Evolutionary conservation across 176 grass and related monocot genomes (phyloP).

Genomic region (Cenchrus americanus): DNA sequence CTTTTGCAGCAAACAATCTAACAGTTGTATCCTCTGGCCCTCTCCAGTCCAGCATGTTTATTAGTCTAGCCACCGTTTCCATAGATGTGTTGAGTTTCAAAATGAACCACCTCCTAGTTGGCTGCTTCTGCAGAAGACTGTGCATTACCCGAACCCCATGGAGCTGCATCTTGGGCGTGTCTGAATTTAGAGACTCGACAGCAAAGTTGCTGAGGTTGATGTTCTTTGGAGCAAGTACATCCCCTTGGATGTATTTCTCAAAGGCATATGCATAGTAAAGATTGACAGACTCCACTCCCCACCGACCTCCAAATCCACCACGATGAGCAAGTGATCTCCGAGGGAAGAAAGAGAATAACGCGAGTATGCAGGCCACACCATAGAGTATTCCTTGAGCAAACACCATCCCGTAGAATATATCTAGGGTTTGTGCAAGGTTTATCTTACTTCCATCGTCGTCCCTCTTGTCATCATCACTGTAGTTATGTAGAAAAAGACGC

Average conservation of each 20-base stretch:
- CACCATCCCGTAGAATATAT: constrained; percentile 29
- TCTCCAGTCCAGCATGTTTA: constrained; percentile 4
- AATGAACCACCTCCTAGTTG: not conserved
- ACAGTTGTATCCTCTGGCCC: not conserved
- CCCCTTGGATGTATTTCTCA: not conserved
- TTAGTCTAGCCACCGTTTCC: not conserved
- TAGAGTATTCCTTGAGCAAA: constrained; percentile 30
- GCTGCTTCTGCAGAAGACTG: not conserved
- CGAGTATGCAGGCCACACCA: not conserved
- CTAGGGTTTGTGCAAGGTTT: not conserved
- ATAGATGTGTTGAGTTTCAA: not conserved
- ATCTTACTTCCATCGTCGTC: no score
- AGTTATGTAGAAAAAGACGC: not conserved
- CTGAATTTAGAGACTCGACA: constrained; percentile 3
- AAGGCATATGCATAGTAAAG: constrained; percentile 35
- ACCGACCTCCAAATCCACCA: not conserved
- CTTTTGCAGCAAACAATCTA: constrained; percentile 9
- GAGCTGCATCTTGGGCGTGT: not conserved
- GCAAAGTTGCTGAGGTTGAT: no score
- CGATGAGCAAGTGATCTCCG: not conserved
- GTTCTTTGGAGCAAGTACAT: no score
- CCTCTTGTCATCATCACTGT: no score
- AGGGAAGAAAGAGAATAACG: constrained; percentile 27
- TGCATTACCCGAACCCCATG: constrained; percentile 16
- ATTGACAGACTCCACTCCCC: not conserved